These are phyloP conservation scores for Arthrobotrys sphaeroides DNA, from an alignment of 2,329 filamentous ascomycete genomes.

Conservation along the genomic window DNA sequence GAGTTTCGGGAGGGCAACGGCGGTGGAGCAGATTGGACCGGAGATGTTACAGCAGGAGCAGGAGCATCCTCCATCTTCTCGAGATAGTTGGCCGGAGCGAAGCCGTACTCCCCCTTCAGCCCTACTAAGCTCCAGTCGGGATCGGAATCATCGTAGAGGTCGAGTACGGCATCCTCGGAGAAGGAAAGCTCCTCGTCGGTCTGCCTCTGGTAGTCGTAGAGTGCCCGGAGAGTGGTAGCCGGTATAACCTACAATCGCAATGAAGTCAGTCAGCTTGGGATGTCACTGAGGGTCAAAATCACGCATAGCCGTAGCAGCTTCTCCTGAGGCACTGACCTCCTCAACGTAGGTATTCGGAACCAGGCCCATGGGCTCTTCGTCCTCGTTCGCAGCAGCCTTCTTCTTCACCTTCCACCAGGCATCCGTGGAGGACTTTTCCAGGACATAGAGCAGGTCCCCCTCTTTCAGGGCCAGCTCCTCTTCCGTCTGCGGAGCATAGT, in stretches of 20 bases:
- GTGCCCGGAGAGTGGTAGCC: slow-evolving; percentile 78
- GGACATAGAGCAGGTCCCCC: slow-evolving; percentile 85
- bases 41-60: slow-evolving; percentile 62
- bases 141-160: slow-evolving; percentile 89
- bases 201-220: slow-evolving; percentile 97
- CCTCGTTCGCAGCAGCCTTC: slow-evolving; percentile 81
- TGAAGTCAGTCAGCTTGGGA: neutral
- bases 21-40: slow-evolving; percentile 55
- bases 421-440: slow-evolving; percentile 81
- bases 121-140: slow-evolving; percentile 97
- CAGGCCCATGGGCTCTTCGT: slow-evolving; percentile 88
- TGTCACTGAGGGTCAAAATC: slow-evolving; percentile 24
- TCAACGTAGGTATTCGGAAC: slow-evolving; percentile 96
- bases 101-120: slow-evolving; percentile 84
- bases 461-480: slow-evolving; percentile 86
- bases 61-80: slow-evolving; percentile 67
- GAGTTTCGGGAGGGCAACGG: slow-evolving; percentile 56
- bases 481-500: slow-evolving; percentile 86
- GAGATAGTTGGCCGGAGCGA: slow-evolving; percentile 96
- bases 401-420: slow-evolving; percentile 98
- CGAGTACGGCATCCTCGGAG: slow-evolving; percentile 81
- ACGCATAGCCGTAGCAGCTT: slow-evolving; percentile 39
- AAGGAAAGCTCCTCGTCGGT: slow-evolving; percentile 98
- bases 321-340: slow-evolving; percentile 71
- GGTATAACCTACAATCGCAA: slow-evolving; percentile 68